These are phyloP conservation scores for Arctium lappa DNA, from an alignment of 129 eudicot species.

Conservation along the genomic window DNA sequence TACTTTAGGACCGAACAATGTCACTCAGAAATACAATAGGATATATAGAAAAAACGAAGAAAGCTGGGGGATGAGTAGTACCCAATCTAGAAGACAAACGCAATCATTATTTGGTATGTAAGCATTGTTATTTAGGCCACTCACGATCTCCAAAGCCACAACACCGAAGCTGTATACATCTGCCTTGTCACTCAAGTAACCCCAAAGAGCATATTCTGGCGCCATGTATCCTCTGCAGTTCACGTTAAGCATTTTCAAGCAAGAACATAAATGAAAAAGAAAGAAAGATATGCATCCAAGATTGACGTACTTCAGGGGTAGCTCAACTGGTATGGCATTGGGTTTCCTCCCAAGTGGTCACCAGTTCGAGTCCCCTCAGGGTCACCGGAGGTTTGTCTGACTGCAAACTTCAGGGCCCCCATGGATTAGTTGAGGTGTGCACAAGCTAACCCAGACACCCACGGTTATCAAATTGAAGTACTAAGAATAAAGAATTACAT, in stretches of 20 bases:
- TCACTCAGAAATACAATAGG: neutral
- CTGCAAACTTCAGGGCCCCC: too few species aligned
- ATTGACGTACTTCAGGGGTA: neutral
- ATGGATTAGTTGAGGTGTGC: too few species aligned
- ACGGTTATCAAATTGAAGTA: too few species aligned
- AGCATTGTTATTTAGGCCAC: slow-evolving; percentile 59
- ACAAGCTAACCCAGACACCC: too few species aligned
- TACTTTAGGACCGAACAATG: neutral
- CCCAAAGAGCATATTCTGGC: slow-evolving; percentile 71
- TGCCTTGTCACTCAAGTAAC: slow-evolving; percentile 57
- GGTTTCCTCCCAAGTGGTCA: too few species aligned
- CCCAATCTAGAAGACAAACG: slow-evolving; percentile 64
- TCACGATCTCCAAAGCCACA: slow-evolving; percentile 58
- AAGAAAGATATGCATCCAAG: neutral
- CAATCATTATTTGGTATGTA: slow-evolving; percentile 49
- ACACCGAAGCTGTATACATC: slow-evolving; percentile 71
- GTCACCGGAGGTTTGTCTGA: too few species aligned
- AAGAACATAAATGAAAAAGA: neutral
- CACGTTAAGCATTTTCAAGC: neutral
- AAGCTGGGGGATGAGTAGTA: neutral
- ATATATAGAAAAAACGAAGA: neutral
- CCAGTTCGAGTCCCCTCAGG: too few species aligned
- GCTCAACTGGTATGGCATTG: too few species aligned
- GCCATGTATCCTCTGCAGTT: slow-evolving; percentile 72
- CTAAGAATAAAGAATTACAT: slow-evolving; percentile 34